Evolutionary conservation across 2,329 filamentous ascomycete genomes (phyloP), one percentile per base, ranked within the genome.

Genomic region (Phaeosphaeriaceae sp.): DNA sequence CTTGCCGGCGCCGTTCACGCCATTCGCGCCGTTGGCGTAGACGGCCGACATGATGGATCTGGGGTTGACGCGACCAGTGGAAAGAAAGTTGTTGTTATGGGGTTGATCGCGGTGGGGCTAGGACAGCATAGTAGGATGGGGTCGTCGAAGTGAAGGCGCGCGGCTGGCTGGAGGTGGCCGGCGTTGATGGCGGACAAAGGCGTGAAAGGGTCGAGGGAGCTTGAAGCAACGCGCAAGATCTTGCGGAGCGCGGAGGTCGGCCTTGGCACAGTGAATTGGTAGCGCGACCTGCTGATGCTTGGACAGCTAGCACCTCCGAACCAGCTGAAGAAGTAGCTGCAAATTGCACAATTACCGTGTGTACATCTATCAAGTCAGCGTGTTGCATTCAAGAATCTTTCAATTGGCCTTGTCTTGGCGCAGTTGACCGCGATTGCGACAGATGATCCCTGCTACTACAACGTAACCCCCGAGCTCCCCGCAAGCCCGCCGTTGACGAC

Each of bases 1-100:
- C 65, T 55, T 68, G 43, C 75, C 68, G 55, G 81, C 75, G 63
- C 81, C 82, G 61, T 84, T 84, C 55, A 82, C 71, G 72, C 84
- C 84, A 74, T 87, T 86, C 55, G 80, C 71, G 70, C 83, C 70
- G 52, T 75, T 73, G 32, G 69, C 76, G 65, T 84, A 82, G 68
- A 81, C 68, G 54, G 83, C 76, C 50, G 84, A 82, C 85, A 88
- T 88, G 74, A 59, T 65, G 57, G 48, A 50, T 49, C 44, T 44
- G 56, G 56, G 56, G 54, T 54, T 55, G 59, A 59, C 58, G 64
- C 62, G 61, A 55, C 61, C 56, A 22, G 54, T 44, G 54, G 46
- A 28, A 42, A 44, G n/a, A 49, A 15, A 21, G 44, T 49, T 56
- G 26, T 28, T 28, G 42, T 32, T 54, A 24, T 21, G 22, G 24